Base-by-base conservation (phyloP, 805 yeast species). In the Saccharomycopsis javanensis region DNA sequence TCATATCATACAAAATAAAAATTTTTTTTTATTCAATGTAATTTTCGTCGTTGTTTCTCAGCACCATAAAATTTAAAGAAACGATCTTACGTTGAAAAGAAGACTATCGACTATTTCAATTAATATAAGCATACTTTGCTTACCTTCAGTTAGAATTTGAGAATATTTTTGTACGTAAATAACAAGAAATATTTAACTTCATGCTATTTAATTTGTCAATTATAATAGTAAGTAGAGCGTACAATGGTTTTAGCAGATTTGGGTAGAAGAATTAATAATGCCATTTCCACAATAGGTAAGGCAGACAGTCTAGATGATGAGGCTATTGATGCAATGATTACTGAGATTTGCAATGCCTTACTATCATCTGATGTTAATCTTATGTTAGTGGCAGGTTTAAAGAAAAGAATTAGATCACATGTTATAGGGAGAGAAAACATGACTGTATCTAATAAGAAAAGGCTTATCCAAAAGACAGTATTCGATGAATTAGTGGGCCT, bases 311-410 rank as follows among this genome's bases (percentile, higher is more conserved):
- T 80, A 60, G 88, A 83, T 57, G 78, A 77, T 62, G 73, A 71
- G 37, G 85, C 84, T 13, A 78, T 86, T 54, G 88, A 85, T 65
- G 68, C 68, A 33, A 80, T 91, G 85, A 73, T 94, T 64, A 92
- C 92, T 69, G 96, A 87, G 65, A 84, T 92, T 54, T 88, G 95
- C 58, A 84, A 87, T 59, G 99, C 99, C 0, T 77, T 92, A 57
- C 75, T 94, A 58, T 97, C 91, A 70, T 79, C 94, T n/a, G 99
- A 92, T 71, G 98, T 92, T 25, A 94, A 94, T 67, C 83, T 94
- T 67, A 81, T 80, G 64, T 76, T 92, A 52, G 99, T 92, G 30
- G 82, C 88, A 38, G 78, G 78, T 61, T 73, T 92, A 60, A 79
- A 97, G 67, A 85, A 80, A 63, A 83, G 85, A 64, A 79, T 92